Evolutionary conservation across 805 yeast genomes (phyloP), one percentile per base, ranked within the genome.

Genomic region (Scheffersomyces amazonensis): DNA sequence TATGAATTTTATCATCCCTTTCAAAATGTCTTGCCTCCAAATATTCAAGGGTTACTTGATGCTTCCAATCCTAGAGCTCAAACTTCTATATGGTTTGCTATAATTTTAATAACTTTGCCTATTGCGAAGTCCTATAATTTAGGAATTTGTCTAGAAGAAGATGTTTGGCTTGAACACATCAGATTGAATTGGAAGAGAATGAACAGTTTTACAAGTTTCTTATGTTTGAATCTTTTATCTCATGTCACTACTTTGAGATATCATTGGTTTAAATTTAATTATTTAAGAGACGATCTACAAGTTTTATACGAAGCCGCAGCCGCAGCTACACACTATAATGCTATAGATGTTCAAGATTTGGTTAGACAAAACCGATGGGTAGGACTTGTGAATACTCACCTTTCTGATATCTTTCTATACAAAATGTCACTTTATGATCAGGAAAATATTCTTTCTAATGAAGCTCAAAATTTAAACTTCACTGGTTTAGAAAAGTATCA

Each of bases 21-120:
- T 20, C 41, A 39, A 5, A 34, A 31, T 25, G 29, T 33, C 12
- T 42, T 27, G 32, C 43, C 21, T 13, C 5, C 30, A 5, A 27
- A 5, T 15, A 5, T 17, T 5, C 18, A 21, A 13, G 20, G 3
- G 17, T 24, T 29, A 11, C 22, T n/a, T 21, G 13, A 11, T n/a
- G 19, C 6, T 27, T 13, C 15, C n/a, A 27, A 27, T 27, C 9
- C 12, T 6, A n/a, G 12, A 27, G 7, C 12, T 6, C n/a, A 27
- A 13, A 27, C n/a, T 27, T 27, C 30, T 5, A 13, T 27, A 4
- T 10, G n/a, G 5, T 27, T 27, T 15, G 4, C 17, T 5, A 27
- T 27, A n/a, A 27, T 27, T 27, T 27, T 27, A 27, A 13, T 27
- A 4, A 13, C 17, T 27, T 27, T 27, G 10, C 30, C 30, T 6